These are phyloP conservation scores for Rhipidocladum racemiflorum DNA, from an alignment of 176 grass and related monocot genomes.

Conservation along the genomic window DNA sequence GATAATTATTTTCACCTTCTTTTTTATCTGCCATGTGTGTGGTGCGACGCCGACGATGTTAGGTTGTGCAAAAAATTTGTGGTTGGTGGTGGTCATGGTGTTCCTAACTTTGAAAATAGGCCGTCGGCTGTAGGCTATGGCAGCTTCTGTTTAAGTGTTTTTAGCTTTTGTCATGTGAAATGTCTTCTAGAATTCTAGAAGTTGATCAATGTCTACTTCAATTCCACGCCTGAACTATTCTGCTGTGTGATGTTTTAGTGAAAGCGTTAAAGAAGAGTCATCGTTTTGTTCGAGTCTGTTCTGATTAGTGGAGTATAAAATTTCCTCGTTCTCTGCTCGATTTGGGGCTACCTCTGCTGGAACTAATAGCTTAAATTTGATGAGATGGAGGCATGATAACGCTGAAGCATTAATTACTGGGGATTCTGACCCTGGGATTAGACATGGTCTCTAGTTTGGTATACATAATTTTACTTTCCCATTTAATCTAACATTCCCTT, in stretches of 20 bases:
- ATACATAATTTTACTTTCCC: too few species aligned
- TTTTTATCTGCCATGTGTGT: not conserved
- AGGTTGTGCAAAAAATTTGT: not conserved
- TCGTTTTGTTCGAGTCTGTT: not conserved
- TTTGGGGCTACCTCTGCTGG: not conserved
- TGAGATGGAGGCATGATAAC: not conserved
- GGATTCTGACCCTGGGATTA: not conserved
- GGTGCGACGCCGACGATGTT: not conserved
- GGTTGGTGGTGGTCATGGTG: not conserved
- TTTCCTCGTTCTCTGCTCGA: not conserved
- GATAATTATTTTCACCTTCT: not conserved
- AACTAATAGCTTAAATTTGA: not conserved
- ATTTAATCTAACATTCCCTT: too few species aligned
- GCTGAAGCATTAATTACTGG: not conserved
- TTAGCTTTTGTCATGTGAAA: not conserved
- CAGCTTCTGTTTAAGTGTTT: not conserved
- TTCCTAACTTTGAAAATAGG: conserved; percentile 6
- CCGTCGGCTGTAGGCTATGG: not conserved
- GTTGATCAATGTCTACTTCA: not conserved
- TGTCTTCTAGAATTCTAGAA: not conserved
- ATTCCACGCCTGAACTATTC: not conserved
- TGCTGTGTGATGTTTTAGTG: not conserved
- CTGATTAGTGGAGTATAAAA: not conserved
- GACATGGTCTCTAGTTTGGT: not conserved
- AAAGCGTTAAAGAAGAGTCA: not conserved